Percentiles rank a stretch among this genome's conserved stretches.
Evolutionary conservation across 1,284 basidiomycete species (phyloP).

Genomic region (Lentinula novae-zelandiae): DNA sequence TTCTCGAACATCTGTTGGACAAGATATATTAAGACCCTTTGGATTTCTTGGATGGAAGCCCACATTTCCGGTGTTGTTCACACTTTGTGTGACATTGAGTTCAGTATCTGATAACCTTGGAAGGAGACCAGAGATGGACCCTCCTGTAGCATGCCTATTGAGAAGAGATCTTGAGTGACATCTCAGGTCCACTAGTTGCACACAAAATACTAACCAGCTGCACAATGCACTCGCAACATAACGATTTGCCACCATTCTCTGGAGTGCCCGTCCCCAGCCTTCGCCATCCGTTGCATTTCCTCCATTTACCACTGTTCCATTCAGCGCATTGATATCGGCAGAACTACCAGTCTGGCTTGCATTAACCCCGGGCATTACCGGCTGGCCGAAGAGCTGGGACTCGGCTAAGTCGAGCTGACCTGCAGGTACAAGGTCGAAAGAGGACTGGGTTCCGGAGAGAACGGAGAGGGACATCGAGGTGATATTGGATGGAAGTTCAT

Average conservation of each 20-base stretch:
- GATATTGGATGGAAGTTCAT: constrained; percentile 66
- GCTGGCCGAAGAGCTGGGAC: constrained; percentile 65
- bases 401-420: constrained; percentile 75
- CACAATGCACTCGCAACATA: constrained; percentile 83
- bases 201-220: constrained; percentile 63
- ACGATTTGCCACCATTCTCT: constrained; percentile 74
- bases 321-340: constrained; percentile 57
- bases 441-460: constrained; percentile 45
- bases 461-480: constrained; percentile 48
- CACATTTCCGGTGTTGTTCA: constrained; percentile 68
- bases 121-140: constrained; percentile 67
- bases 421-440: constrained; percentile 65
- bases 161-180: background rate
- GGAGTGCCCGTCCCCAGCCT: constrained; percentile 64
- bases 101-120: constrained; percentile 66
- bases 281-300: constrained; percentile 63
- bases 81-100: constrained; percentile 72
- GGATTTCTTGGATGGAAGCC: constrained; percentile 19
- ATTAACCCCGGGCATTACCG: constrained; percentile 46
- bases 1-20: constrained; percentile 87
- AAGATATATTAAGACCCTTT: background rate
- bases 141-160: constrained; percentile 73
- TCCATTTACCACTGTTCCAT: constrained; percentile 70
- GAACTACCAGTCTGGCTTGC: constrained; percentile 47
- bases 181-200: too few species aligned